phyloP scores from a whole-genome alignment of 2,329 filamentous ascomycete species.

The Leptographium radiaticola region DNA sequence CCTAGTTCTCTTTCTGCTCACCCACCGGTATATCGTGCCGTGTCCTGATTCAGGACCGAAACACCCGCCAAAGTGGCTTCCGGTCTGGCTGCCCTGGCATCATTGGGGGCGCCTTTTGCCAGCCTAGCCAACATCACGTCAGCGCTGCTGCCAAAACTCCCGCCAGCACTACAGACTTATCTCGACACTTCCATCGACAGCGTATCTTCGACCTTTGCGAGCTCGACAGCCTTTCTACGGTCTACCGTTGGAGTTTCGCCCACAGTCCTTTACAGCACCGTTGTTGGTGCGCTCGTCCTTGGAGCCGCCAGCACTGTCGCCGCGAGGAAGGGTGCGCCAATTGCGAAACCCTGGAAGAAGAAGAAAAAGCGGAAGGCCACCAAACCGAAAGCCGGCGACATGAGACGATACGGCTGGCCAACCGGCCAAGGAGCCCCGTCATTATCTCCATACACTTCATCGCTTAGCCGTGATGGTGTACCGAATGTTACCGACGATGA shows the following conservation, averaged over 20 bases:
- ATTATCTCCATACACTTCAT: conserved; percentile 40
- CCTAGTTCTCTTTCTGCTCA: not conserved
- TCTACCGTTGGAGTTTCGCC: conserved; percentile 37
- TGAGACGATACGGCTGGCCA: conserved; percentile 42
- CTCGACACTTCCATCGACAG: conserved; percentile 38
- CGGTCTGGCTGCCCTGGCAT: conserved; percentile 42
- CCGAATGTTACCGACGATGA: conserved; percentile 58
- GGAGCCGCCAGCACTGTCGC: conserved; percentile 27
- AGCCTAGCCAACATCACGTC: conserved; percentile 43
- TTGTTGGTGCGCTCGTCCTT: conserved; percentile 33
- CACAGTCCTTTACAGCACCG: conserved; percentile 35
- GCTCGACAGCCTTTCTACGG: conserved; percentile 37
- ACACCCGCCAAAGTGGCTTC: conserved; percentile 49
- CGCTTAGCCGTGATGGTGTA: conserved; percentile 27
- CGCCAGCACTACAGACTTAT: conserved; percentile 39
- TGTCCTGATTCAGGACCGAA: conserved; percentile 26
- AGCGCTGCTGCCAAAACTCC: conserved; percentile 22
- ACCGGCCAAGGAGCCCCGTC: conserved; percentile 10
- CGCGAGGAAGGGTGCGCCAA: conserved; percentile 10
- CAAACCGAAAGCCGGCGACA: conserved; percentile 17
- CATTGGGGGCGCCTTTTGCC: conserved; percentile 41
- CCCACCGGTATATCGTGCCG: conserved; percentile 7
- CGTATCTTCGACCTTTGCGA: conserved; percentile 34
- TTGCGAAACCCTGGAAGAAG: not conserved
- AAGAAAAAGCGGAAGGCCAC: conserved; percentile 12